Base-by-base conservation (phyloP, 2,329 filamentous ascomycete genomes). In the Ophiostoma triangulosporum region DNA sequence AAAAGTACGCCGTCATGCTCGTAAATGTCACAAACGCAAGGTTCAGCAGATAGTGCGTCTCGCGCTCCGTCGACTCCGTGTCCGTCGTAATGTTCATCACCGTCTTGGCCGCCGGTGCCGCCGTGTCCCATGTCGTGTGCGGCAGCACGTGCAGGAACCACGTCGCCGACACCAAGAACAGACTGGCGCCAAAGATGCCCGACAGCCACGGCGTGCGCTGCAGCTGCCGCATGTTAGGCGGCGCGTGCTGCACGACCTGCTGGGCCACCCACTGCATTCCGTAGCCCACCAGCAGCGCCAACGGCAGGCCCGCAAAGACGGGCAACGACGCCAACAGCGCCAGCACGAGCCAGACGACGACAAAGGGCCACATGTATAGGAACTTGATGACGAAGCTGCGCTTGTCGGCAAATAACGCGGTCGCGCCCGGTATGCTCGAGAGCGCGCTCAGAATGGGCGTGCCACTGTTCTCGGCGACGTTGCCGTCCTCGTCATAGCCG, bases 201-300 rank as follows among this genome's bases (percentile, higher is more conserved):
- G 93, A 84, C 60, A 98, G 74, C 76, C 90, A 97, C 12, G 93
- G 91, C 56, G 93, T 97, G 69, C 85, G 88, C 65, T 96, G 89
- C 62, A 97, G 83, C 60, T 84, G 80, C 61, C 88, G 84, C 83
- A 95, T 95, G 62, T 95, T 88, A 3, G 84, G 75, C 11, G 90
- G 90, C 17, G 87, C 90, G 73, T 86, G 90, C 57, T 84, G 82
- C 54, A 95, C 73, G 35, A 91, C 72, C 68, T 87, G 84, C 65
- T 86, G 81, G 6, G 86, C 88, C 53, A 81, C 71, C 77, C 80
- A 88, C 62, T 95, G 87, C 61, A 95, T 73, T 8, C 75, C 76
- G 68, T 81, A 90, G 1, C 81, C 78, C 8, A 81, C 72, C 6
- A 80, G 71, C 2, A 86, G 63, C 0, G 84, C 79, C 15, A 88